Evolutionary conservation across 768 basidiomycete species (phyloP).

Genomic region (Collybiopsis confluens): DNA sequence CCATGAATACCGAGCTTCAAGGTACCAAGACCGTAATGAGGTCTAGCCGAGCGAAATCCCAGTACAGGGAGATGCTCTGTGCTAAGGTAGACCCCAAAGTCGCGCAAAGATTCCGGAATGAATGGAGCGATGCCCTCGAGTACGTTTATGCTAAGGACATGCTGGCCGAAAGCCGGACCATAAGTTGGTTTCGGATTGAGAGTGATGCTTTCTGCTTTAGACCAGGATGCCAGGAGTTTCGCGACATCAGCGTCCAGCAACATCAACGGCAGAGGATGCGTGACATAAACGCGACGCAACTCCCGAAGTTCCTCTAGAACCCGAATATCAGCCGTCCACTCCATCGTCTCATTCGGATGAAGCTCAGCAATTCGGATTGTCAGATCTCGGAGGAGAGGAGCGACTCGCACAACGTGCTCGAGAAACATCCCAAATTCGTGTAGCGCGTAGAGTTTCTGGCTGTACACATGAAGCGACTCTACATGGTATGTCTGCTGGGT

Average conservation of each 20-base stretch:
- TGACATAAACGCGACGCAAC: neutral
- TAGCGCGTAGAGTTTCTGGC: neutral
- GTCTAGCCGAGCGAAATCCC: neutral
- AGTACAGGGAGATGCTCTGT: neutral
- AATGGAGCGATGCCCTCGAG: neutral
- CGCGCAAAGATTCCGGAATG: neutral
- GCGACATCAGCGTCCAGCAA: neutral
- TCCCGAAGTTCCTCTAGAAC: neutral
- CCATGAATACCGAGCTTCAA: neutral
- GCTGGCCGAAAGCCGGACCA: neutral
- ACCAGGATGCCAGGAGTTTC: neutral
- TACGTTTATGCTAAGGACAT: neutral
- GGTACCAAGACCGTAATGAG: neutral
- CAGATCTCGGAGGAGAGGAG: neutral
- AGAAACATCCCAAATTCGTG: neutral
- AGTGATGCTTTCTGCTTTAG: neutral
- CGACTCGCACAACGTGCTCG: neutral
- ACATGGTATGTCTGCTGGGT: neutral
- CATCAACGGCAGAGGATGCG: neutral
- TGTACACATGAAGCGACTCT: neutral
- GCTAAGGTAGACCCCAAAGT: neutral
- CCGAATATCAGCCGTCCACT: neutral
- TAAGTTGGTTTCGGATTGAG: conserved; percentile 1
- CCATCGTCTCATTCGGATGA: neutral
- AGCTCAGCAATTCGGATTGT: neutral